A percentile compares a stretch with the other conserved stretches of the same genome.
These are phyloP conservation scores for Alopecurus myosuroides DNA, from an alignment of 176 grass and related monocot species.

Conservation along the genomic window DNA sequence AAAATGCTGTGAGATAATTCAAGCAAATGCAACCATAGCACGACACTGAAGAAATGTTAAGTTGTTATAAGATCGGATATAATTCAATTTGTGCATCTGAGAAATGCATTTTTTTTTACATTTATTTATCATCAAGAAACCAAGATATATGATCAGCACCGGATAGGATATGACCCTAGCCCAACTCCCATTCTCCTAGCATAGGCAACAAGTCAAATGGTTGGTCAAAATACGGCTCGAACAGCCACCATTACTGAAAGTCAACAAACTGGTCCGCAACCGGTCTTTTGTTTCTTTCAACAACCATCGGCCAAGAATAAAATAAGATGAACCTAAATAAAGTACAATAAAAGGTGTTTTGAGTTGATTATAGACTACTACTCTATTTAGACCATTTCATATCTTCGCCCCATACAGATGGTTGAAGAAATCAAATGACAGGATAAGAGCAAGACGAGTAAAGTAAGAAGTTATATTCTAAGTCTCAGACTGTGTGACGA, in stretches of 20 bases:
- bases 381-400: not conserved
- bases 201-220: constrained; percentile 16
- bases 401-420: not conserved
- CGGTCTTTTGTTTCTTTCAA: not conserved
- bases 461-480: not conserved
- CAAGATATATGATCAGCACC: not conserved
- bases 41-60: not conserved
- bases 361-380: not conserved
- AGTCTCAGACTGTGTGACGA: not conserved
- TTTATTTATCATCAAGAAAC: not conserved
- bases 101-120: not conserved
- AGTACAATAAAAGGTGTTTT: not conserved
- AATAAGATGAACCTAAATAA: not conserved
- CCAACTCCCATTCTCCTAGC: not conserved
- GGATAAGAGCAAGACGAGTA: not conserved
- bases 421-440: not conserved
- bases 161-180: not conserved
- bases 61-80: constrained; percentile 6
- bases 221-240: constrained; percentile 8
- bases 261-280: not conserved
- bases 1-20: not conserved
- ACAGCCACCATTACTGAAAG: not conserved
- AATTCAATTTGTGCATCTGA: not conserved
- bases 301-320: not conserved
- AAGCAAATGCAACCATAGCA: not conserved